Base-by-base conservation (phyloP, 139 green algal genomes). In the Auxenochlorella pyrenoidosa region DNA sequence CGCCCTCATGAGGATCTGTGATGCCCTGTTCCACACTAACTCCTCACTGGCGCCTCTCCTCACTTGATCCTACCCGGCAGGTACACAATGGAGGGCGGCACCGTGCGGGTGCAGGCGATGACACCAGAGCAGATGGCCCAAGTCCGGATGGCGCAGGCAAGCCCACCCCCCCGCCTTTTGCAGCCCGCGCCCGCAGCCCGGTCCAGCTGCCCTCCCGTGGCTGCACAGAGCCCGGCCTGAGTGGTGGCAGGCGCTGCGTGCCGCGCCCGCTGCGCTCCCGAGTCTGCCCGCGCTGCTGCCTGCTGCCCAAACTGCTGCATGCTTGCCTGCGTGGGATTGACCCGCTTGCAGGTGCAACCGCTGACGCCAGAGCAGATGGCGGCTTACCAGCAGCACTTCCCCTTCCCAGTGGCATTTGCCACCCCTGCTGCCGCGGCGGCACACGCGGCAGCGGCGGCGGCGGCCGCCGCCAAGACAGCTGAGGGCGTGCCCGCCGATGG, bases 351-450 rank as follows among this genome's bases (percentile, higher is more conserved):
- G 79, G 79, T 75, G 47, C 79, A 85, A 26, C 28, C 34, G 58
- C 22, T 85, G 59, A 85, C 59, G 21, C 79, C 79, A 16, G 58
- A 85, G 38, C 79, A 85, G 79, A 75, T 85, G 43, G 82, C 66
- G 16, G 66, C 66, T 21, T 65, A 78, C 82, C 70, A 79, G 66
- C 66, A 70, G 82, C 66, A 79, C 32, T 30, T 68, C 40, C 66
- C 36, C 28, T 86, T 79, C 82, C 82, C 75, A 38, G 4, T 85
- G 59, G 59, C 59, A 5, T 36, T 36, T 34, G 41, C 24, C 16
- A n/a, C 24, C 40, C 51, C 28, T 18, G 38, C 73, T 24, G 40
- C 73, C 21, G 47, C 68, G 77, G n/a, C 44, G 77, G 51, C 51
- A 5, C 43, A 71, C 18, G 51, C 72, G 72, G 40, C 38, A 38